Evolutionary conservation across 306 rosid genomes (phyloP), one percentile per base, ranked within the genome.

Genomic region (Sindora glabra): DNA sequence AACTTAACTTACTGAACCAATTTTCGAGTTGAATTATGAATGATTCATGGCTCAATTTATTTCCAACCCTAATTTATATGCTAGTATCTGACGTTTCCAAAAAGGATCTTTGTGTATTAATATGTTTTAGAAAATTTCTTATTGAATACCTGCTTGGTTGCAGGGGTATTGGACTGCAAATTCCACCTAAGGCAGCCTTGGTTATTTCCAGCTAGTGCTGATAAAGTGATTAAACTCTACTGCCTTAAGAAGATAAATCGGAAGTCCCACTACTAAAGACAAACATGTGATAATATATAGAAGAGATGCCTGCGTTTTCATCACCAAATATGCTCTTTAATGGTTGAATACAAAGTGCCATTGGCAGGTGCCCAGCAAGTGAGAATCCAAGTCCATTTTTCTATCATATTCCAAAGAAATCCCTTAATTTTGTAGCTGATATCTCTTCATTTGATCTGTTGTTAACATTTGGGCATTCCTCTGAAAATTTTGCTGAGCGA

Each of bases 171-270:
- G 85, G 95, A 92, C 65, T 88, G 98, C 64, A 92, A 81, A 71
- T 88, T 92, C 73, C 96, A 92, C 79, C 98, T 96, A 1, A 76
- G 89, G 75, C 94, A 86, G 62, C 96, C 96, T 8, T 92, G 96
- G 96, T 53, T 92, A 62, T 92, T 92, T 70, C 86, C 96, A 0
- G 94, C 95, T 0, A 95, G 96, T 46, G 89, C 94, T 11, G 99
- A 92, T 79, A 83, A 81, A 10, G 68, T 83, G 60, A 76, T 88
- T 63, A 89, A 74, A 79, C 86, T 83, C 24, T 83, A 77, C 69
- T 88, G 94, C 37, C 88, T 57, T 80, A 64, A 75, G 71, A 59
- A 64, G 75, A 42, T 48, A 58, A 73, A 22, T 15, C 13, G 14
- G 64, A 40, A 55, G 37, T 57, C 51, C 55, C n/a, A n/a, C n/a